Evolutionary conservation across 1,139 yeast genomes (phyloP).

Genomic region (Hemisphaericaspora xylofermentans): DNA sequence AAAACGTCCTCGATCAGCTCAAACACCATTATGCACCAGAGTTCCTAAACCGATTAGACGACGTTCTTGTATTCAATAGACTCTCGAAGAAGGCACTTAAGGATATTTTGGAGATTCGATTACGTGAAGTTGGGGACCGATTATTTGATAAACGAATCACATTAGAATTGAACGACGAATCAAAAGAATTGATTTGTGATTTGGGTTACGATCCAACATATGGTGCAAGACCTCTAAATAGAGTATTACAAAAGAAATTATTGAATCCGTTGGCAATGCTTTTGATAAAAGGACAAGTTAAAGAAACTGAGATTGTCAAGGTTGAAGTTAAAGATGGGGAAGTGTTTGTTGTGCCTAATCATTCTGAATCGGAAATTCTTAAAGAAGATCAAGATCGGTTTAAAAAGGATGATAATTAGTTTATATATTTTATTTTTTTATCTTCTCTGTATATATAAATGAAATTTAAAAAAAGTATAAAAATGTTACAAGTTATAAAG

Average conservation of each 20-base stretch:
- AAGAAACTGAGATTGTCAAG: conserved; percentile 63
- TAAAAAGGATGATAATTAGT: not conserved
- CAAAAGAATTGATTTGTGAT: conserved; percentile 75
- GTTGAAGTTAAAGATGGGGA: conserved; percentile 28
- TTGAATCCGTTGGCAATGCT: conserved; percentile 84
- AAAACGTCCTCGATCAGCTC: conserved; percentile 63
- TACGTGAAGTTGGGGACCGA: conserved; percentile 76
- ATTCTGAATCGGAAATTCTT: conserved; percentile 17
- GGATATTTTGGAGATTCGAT: conserved; percentile 79
- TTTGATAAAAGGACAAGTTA: conserved; percentile 76
- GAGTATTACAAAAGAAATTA: conserved; percentile 77
- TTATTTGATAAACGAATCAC: conserved; percentile 76
- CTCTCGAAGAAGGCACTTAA: conserved; percentile 71
- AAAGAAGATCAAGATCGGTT: conserved; percentile 10
- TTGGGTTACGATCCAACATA: conserved; percentile 87
- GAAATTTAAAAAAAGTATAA: not conserved
- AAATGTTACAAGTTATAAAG: not conserved
- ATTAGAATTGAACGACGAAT: conserved; percentile 56
- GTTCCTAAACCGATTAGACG: conserved; percentile 90
- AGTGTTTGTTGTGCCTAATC: conserved; percentile 49
- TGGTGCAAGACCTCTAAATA: conserved; percentile 95
- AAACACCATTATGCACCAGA: conserved; percentile 85
- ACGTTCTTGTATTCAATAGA: conserved; percentile 84
- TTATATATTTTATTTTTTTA: not conserved
- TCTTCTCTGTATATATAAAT: not conserved